Conservation (phyloP, 176 grass and related monocot genomes). For the Ensete glaucum region DNA sequence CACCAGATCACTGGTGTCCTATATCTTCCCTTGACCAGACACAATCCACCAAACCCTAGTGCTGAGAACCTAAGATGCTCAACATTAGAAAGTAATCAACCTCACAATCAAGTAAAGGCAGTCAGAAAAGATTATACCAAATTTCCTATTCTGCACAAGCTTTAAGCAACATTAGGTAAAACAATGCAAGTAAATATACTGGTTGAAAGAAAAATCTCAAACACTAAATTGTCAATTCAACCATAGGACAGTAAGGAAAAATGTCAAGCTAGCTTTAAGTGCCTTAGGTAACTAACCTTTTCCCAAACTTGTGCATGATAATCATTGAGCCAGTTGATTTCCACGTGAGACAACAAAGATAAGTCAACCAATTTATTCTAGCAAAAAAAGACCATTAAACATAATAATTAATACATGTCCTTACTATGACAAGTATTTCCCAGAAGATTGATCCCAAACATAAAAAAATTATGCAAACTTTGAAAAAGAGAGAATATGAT, state of each 20-base stretch:
- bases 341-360: constrained; percentile 51
- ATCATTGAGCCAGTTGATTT: constrained; percentile 76
- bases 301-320: constrained; percentile 77
- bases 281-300: constrained; percentile 42
- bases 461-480: too few relatives aligned
- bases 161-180: too few relatives aligned
- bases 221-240: background rate
- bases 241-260: background rate
- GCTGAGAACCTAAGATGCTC: too few relatives aligned
- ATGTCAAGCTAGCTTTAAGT: background rate
- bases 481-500: too few relatives aligned
- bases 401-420: background rate
- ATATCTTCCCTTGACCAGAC: too few relatives aligned
- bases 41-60: too few relatives aligned
- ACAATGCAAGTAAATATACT: too few relatives aligned
- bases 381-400: constrained; percentile 1
- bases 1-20: too few relatives aligned
- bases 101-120: too few relatives aligned
- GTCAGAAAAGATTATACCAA: too few relatives aligned
- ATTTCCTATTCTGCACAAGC: too few relatives aligned
- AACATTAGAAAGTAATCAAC: too few relatives aligned
- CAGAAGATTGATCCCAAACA: background rate
- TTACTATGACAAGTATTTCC: background rate
- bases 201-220: background rate
- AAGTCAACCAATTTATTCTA: constrained; percentile 65